A percentile compares a stretch with the other conserved stretches of the same genome.
Evolutionary conservation across 2,329 filamentous ascomycete genomes (phyloP).

Genomic region (Myrmaecium sp.): DNA sequence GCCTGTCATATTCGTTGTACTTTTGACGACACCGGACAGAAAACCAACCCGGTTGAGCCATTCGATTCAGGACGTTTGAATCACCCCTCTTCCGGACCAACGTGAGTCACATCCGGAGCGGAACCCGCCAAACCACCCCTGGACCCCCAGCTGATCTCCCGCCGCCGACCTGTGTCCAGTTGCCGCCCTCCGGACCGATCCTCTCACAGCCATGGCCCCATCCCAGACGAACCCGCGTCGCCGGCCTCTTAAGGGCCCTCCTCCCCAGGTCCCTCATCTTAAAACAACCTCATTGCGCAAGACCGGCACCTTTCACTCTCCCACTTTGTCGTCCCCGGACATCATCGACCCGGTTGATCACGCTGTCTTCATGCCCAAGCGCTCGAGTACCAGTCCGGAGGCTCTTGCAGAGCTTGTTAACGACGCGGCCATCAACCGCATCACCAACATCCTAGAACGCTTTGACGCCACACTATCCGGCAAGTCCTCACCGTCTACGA

Average conservation of each 20-base stretch:
- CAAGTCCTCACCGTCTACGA: conserved; percentile 12
- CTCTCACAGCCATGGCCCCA: too few species aligned
- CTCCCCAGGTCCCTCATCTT: conserved; percentile 10
- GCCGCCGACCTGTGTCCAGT: too few species aligned
- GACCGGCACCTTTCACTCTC: conserved; percentile 31
- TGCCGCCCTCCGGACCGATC: too few species aligned
- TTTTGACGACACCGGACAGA: too few species aligned
- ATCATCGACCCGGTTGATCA: conserved; percentile 21
- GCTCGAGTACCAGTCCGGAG: conserved; percentile 32
- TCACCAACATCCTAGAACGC: conserved; percentile 25
- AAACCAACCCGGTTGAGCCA: too few species aligned
- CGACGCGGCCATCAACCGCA: conserved; percentile 27
- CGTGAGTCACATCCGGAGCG: too few species aligned
- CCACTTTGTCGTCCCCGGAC: conserved; percentile 19
- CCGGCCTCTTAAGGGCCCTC: conserved; percentile 23
- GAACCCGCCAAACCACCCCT: too few species aligned
- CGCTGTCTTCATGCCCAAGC: conserved; percentile 25
- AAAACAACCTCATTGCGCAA: conserved; percentile 28
- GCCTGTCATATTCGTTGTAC: too few species aligned
- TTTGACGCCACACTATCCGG: conserved; percentile 27
- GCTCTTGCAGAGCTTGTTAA: conserved; percentile 30
- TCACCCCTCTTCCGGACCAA: too few species aligned
- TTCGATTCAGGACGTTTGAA: too few species aligned
- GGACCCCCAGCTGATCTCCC: too few species aligned
- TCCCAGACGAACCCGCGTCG: conserved; percentile 29